Evolutionary conservation across 2,329 filamentous ascomycete species (phyloP).

Genomic region (Camillea tinctor): DNA sequence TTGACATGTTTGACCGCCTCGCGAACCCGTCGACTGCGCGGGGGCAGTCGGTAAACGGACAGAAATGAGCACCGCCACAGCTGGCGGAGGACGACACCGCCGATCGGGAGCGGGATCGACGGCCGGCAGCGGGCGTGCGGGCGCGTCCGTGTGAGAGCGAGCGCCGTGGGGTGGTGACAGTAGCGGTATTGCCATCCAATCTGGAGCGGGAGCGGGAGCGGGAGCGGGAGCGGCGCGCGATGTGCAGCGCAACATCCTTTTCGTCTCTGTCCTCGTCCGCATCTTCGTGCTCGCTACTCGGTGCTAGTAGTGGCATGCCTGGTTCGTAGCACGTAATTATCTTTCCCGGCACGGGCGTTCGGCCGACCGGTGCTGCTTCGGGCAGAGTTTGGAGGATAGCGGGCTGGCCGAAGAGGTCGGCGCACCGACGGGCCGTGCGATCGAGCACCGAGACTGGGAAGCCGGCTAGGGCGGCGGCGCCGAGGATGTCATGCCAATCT

Average conservation of each 20-base stretch:
- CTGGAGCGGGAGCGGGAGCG: slow-evolving; percentile 1
- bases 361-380: slow-evolving; percentile 31
- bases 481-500: slow-evolving; percentile 85
- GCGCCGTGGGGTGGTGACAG: slow-evolving; percentile 1
- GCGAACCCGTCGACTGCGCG: slow-evolving; percentile 37
- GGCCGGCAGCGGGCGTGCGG: neutral
- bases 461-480: slow-evolving; percentile 71
- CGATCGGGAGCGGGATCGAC: slow-evolving; percentile 22
- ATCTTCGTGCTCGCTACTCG: slow-evolving; percentile 14
- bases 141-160: neutral
- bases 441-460: slow-evolving; percentile 65
- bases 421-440: slow-evolving; percentile 71
- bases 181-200: neutral
- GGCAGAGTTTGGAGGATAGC: slow-evolving; percentile 62
- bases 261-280: slow-evolving; percentile 2
- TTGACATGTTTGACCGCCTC: slow-evolving; percentile 34
- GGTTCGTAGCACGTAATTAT: slow-evolving; percentile 29
- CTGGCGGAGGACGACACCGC: slow-evolving; percentile 10
- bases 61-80: slow-evolving; percentile 29
- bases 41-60: slow-evolving; percentile 37
- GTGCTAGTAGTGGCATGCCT: slow-evolving; percentile 19
- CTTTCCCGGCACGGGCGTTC: neutral
- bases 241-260: neutral
- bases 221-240: slow-evolving; percentile 1
- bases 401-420: slow-evolving; percentile 69